Evolutionary conservation across 306 rosid species (phyloP).

Genomic region (Casuarina glauca): DNA sequence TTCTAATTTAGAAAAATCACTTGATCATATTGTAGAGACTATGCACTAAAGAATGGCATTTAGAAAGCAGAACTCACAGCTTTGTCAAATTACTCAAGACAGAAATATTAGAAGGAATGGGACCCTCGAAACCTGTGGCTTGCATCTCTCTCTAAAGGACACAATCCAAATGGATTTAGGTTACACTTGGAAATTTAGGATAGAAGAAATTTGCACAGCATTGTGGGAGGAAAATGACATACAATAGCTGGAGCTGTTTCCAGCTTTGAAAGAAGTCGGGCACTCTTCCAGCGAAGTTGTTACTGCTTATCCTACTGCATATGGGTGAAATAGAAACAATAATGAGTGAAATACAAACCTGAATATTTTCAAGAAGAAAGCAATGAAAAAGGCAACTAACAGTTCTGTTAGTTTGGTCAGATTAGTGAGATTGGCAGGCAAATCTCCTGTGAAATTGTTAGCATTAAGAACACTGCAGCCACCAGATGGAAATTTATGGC

Average conservation of each 20-base stretch:
- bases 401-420: slow-evolving; percentile 18
- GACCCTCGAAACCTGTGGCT: slow-evolving; percentile 37
- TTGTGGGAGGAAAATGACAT: neutral
- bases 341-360: neutral
- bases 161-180: neutral
- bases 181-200: neutral
- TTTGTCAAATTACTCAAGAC: slow-evolving; percentile 11
- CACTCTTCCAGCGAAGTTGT: slow-evolving; percentile 39
- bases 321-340: neutral
- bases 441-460: slow-evolving; percentile 31
- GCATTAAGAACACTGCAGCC: slow-evolving; percentile 23
- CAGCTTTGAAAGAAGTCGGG: slow-evolving; percentile 23
- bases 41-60: neutral
- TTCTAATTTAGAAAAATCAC: neutral
- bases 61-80: slow-evolving; percentile 29
- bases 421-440: slow-evolving; percentile 24
- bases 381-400: slow-evolving; percentile 14
- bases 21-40: neutral
- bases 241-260: slow-evolving; percentile 20
- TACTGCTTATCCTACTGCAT: slow-evolving; percentile 33
- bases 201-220: neutral
- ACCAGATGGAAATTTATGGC: neutral
- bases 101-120: slow-evolving; percentile 31
- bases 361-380: neutral
- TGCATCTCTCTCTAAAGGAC: slow-evolving; percentile 28